A percentile compares a stretch with the other conserved stretches of the same genome.
Conservation (phyloP, 805 yeast species). For the Barnettozyma californica region DNA sequence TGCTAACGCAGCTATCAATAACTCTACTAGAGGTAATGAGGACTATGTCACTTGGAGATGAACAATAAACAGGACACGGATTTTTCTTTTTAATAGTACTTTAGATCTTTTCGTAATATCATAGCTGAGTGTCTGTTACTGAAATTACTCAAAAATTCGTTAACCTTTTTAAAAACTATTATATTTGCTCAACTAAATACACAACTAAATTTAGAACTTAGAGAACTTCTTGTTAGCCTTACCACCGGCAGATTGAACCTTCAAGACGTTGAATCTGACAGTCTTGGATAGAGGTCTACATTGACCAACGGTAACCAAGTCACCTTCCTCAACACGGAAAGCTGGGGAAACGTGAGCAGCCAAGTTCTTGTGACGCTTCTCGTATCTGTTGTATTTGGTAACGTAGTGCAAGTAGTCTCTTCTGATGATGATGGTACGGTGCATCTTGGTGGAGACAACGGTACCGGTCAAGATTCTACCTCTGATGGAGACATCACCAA, state of each 20-base stretch:
- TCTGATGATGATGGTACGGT: constrained; percentile 99
- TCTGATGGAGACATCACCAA: constrained; percentile 95
- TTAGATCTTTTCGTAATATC: neutral
- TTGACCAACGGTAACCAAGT: constrained; percentile 98
- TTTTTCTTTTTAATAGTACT: neutral
- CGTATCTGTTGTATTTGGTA: constrained; percentile 99
- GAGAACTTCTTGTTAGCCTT: constrained; percentile 90
- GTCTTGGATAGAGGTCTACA: constrained; percentile 99
- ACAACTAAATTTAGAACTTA: constrained; percentile 66
- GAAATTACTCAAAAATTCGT: neutral
- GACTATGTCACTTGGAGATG: constrained; percentile 10
- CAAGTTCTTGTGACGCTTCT: constrained; percentile 99
- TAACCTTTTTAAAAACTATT: constrained; percentile 3
- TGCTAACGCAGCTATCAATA: constrained; percentile 17
- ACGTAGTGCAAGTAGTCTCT: constrained; percentile 99
- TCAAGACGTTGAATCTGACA: constrained; percentile 98
- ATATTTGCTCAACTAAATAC: constrained; percentile 5
- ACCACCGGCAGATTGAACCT: constrained; percentile 85
- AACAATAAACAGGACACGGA: neutral
- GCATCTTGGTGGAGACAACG: constrained; percentile 99
- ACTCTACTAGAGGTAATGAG: constrained; percentile 7
- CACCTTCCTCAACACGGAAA: constrained; percentile 99
- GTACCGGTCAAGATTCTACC: constrained; percentile 99
- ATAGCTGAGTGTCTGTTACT: neutral
- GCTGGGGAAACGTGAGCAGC: constrained; percentile 99